Conservation (phyloP, 345 rosid species). For the Gossypium rotundifolium region DNA sequence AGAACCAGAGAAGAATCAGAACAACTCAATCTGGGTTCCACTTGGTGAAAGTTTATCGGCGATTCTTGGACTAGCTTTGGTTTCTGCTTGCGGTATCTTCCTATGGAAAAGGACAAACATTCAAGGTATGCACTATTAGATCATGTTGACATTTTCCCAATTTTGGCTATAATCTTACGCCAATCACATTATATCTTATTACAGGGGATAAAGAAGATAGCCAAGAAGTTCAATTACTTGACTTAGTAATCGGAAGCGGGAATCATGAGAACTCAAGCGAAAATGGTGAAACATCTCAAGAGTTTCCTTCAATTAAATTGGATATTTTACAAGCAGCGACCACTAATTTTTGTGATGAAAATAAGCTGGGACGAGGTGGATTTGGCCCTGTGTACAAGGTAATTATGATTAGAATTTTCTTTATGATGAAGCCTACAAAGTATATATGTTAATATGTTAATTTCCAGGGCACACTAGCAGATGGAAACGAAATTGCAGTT, state of each 20-base stretch:
- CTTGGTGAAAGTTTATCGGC: neutral
- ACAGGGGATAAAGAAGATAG: neutral
- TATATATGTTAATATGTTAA: neutral
- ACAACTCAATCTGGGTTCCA: neutral
- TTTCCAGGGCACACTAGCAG: constrained; percentile 4
- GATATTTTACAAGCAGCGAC: neutral
- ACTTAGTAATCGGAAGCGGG: neutral
- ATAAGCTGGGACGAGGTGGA: neutral
- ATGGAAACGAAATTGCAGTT: constrained; percentile 7
- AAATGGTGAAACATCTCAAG: neutral
- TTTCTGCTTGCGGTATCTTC: neutral
- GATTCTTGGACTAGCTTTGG: neutral
- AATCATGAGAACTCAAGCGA: neutral
- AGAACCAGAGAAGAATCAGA: neutral
- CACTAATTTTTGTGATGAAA: neutral
- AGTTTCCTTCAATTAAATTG: neutral
- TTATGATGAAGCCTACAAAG: neutral
- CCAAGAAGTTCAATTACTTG: neutral
- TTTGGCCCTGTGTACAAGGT: neutral
- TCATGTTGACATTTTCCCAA: neutral
- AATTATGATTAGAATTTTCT: neutral
- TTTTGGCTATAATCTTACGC: neutral
- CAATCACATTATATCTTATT: neutral
- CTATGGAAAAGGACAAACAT: neutral
- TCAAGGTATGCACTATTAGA: neutral